phyloP scores from a whole-genome alignment of 208 protist species.

The Leishmania martiniquensis region DNA sequence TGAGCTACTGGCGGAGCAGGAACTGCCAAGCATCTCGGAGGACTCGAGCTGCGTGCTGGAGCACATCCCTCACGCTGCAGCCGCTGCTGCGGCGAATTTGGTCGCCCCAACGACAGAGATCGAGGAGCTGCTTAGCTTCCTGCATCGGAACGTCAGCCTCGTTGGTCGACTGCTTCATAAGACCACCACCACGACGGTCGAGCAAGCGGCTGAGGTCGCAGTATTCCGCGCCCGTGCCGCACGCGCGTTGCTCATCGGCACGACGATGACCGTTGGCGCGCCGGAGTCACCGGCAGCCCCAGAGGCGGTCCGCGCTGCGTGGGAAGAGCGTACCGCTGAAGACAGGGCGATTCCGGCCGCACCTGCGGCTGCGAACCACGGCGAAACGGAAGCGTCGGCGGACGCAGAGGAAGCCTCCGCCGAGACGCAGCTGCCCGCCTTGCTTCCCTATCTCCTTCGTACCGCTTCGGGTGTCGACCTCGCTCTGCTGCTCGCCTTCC shows the following conservation, averaged over 20 bases:
- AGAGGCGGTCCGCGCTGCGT: constrained; percentile 17
- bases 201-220: constrained; percentile 31
- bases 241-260: constrained; percentile 30
- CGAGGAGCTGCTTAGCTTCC: constrained; percentile 46
- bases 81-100: constrained; percentile 7
- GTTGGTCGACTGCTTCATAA: constrained; percentile 53
- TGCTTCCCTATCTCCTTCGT: constrained; percentile 75
- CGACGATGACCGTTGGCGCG: not conserved
- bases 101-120: constrained; percentile 51
- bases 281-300: not conserved
- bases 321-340: constrained; percentile 23
- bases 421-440: constrained; percentile 44
- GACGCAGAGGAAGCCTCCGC: constrained; percentile 30
- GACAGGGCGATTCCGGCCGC: not conserved
- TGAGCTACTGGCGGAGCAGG: not conserved
- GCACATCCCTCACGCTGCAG: constrained; percentile 4
- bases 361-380: not conserved
- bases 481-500: constrained; percentile 38
- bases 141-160: constrained; percentile 39
- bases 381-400: not conserved
- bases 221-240: constrained; percentile 25
- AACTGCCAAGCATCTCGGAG: not conserved
- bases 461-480: constrained; percentile 39
- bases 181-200: constrained; percentile 32
- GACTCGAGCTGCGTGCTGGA: constrained; percentile 10